Evolutionary conservation across 148 eudicot genomes (phyloP), one percentile per base, ranked within the genome.

Genomic region (Vaccinium vitisidaea): DNA sequence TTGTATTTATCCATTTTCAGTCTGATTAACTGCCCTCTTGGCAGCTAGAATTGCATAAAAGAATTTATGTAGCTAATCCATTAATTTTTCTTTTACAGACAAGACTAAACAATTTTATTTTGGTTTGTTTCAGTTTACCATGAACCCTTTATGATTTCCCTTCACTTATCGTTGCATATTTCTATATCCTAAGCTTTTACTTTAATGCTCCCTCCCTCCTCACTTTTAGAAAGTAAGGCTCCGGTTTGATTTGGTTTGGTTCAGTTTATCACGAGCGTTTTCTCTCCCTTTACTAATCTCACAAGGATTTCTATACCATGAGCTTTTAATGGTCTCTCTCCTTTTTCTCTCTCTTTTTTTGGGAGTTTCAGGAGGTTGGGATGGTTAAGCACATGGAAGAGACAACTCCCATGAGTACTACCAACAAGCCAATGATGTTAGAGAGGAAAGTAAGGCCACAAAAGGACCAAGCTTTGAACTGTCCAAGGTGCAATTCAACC

Each of bases 401-500:
- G 83, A 81, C 87, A 76, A 75, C 77, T 52, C 27, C 27, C n/a
- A 82, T 30, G 50, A 21, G 9, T 83, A 81, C 87, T 83, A 85
- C 83, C 43, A 69, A 30, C 43, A 71, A 69, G 79, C 61, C 69
- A 12, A 80, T 80, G 83, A 75, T 75, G 81, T 84, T 65, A 53
- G 88, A 88, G 87, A 93, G 89, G 74, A 91, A 84, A 84, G 87
- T 86, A 86, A 91, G 92, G 85, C 93, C 95, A 18, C 92, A 92
- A 84, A 93, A 92, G 77, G 98, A 94, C 12, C 90, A 93, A 82
- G 92, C 85, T 81, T 7, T 93, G 80, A 94, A 92, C 43, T 94
- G 98, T 59, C 98, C 98, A 71, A 92, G 98, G 58, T 94, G 98
- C 77, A 87, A 92, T 61, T 93, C 95, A 13, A 92, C 92, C 63